Evolutionary conservation across 73 alveolate species (phyloP).

Genomic region (Paramecium tetraurelia): DNA sequence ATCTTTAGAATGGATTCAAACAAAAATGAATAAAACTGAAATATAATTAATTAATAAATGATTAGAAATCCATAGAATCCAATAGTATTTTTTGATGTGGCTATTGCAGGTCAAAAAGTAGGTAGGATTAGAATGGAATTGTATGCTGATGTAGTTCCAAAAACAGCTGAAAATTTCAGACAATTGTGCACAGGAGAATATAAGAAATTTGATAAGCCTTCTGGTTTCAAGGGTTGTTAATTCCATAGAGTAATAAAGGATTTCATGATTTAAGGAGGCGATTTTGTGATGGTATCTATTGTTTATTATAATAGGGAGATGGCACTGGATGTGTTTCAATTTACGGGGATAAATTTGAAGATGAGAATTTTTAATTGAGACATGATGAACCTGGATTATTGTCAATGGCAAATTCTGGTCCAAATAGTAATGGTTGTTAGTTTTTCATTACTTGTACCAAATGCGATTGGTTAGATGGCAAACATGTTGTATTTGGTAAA

Average conservation of each 20-base stretch:
- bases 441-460: constrained; percentile 90
- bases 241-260: constrained; percentile 82
- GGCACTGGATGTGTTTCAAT: constrained; percentile 60
- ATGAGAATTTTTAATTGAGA: constrained; percentile 55
- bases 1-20: not conserved
- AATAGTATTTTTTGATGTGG: constrained; percentile 55
- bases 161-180: constrained; percentile 93
- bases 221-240: constrained; percentile 85
- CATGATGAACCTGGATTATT: constrained; percentile 67
- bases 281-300: constrained; percentile 34
- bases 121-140: constrained; percentile 85
- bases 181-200: constrained; percentile 83
- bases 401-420: constrained; percentile 89
- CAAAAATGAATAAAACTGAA: not conserved
- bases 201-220: constrained; percentile 64
- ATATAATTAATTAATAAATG: not conserved
- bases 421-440: constrained; percentile 85
- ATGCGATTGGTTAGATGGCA: constrained; percentile 93
- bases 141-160: constrained; percentile 85
- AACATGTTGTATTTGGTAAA: constrained; percentile 97
- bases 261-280: constrained; percentile 78
- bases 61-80: constrained; percentile 55
- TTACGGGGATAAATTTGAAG: constrained; percentile 65
- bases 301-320: not conserved
- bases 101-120: constrained; percentile 71